Evolutionary conservation across 2,329 filamentous ascomycete species (phyloP), one percentile per base, ranked within the genome.

Genomic region (Ophiosphaerella herpotricha): DNA sequence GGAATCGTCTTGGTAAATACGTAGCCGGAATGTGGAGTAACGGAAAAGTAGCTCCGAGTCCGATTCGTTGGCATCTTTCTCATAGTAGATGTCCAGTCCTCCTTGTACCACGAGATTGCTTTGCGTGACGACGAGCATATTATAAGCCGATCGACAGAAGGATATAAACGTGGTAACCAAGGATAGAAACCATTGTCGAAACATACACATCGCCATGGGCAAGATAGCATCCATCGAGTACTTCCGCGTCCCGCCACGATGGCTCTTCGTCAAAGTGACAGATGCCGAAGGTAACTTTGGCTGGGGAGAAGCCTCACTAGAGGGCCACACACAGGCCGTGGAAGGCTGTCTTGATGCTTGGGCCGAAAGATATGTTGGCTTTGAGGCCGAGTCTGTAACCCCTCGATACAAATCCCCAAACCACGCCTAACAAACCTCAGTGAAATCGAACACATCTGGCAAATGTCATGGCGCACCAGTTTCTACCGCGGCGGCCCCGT

Each of bases 381-480:
- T 85, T 57, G 87, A 91, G 64, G 88, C 88, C 29, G 85, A 90
- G 86, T 89, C 73, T 49, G 73, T 13, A 2, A 7, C 37, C 2
- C 5, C 18, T 5, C 7, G 5, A 18, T 23, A 29, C 26, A 7
- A 11, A 29, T 39, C 16, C 2, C 14, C 3, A 41, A 1, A 26
- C 42, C 4, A 6, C 14, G 7, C 1, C 31, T 44, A 12, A 43
- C 26, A 41, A n/a, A 12, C 14, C 34, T 39, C 21, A 89, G 86
- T 65, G 84, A 90, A 41, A 91, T 92, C 56, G 89, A 92, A 66
- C 85, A 90, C 55, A 87, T 92, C 50, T 92, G 89, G 89, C 88
- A 91, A 67, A 80, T 82, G 56, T 82, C 83, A 23, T 91, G 85
- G 82, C 81, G 89, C 36, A 67, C 66, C 36, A 83, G 84, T 0